These are phyloP conservation scores for Mortierella sp. DNA, from an alignment of 371 early-diverging fungal species.

Conservation along the genomic window DNA sequence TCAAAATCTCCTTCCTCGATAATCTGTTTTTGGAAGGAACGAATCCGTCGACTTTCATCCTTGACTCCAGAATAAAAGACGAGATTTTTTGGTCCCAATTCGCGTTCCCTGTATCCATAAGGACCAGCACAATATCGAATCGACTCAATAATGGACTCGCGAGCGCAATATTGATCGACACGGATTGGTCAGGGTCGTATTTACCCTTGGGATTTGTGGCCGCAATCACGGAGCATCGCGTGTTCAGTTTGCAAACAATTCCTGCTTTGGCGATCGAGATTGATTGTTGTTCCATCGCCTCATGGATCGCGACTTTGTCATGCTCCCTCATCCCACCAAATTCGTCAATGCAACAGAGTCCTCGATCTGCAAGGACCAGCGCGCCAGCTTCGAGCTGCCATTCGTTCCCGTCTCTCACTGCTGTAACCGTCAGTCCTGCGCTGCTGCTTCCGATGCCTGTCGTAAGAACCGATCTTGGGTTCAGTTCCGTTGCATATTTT, in stretches of 20 bases:
- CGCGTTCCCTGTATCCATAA: conserved; percentile 73
- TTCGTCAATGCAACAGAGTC: conserved; percentile 87
- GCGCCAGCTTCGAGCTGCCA: conserved; percentile 85
- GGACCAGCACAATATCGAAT: conserved; percentile 83
- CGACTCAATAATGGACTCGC: conserved; percentile 78
- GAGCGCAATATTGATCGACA: conserved; percentile 73
- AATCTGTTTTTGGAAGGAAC: conserved; percentile 4
- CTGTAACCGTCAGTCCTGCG: conserved; percentile 84
- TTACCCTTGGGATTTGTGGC: conserved; percentile 83
- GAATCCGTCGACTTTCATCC: conserved; percentile 31
- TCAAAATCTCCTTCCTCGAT: conserved; percentile 17
- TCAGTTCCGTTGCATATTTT: conserved; percentile 66
- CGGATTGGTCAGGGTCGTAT: conserved; percentile 67
- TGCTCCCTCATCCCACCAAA: conserved; percentile 78
- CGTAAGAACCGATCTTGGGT: conserved; percentile 77
- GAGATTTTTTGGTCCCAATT: conserved; percentile 73
- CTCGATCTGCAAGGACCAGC: conserved; percentile 78
- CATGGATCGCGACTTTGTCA: conserved; percentile 81
- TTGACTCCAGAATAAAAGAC: conserved; percentile 59
- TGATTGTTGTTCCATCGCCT: conserved; percentile 90
- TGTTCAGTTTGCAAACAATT: conserved; percentile 82
- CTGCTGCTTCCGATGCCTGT: conserved; percentile 85
- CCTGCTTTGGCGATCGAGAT: conserved; percentile 78
- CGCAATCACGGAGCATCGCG: conserved; percentile 82
- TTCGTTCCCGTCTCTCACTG: conserved; percentile 79